Conservation (phyloP, 108 stramenopile genomes). For the Cylindrotheca fusiformis region DNA sequence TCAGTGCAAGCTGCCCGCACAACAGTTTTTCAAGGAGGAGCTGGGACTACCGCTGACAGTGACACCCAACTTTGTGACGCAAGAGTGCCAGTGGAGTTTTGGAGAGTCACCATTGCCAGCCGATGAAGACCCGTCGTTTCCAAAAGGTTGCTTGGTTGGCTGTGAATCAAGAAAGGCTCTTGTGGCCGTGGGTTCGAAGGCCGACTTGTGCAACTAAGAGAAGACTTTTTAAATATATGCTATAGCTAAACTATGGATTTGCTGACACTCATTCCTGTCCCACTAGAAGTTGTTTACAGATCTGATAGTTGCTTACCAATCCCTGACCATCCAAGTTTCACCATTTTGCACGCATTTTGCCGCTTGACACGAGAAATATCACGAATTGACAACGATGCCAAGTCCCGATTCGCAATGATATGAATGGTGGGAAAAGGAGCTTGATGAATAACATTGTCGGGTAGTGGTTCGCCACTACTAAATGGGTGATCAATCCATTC, state of each 20-base stretch:
- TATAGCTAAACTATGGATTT: too few relatives aligned
- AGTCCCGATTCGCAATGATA: conserved; percentile 43
- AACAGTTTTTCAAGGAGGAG: conserved; percentile 82
- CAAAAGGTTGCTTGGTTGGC: conserved; percentile 77
- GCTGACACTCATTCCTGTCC: too few relatives aligned
- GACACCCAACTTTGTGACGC: conserved; percentile 85
- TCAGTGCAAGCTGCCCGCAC: conserved; percentile 86
- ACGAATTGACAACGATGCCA: conserved; percentile 33
- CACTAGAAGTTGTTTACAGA: too few relatives aligned
- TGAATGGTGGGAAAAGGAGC: conserved; percentile 50
- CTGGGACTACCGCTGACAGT: conserved; percentile 80
- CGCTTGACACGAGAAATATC: conserved; percentile 49
- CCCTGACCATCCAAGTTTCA: neutral
- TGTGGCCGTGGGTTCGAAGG: conserved; percentile 34
- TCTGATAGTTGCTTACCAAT: too few relatives aligned
- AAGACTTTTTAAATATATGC: neutral
- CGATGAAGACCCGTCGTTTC: conserved; percentile 67
- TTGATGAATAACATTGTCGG: conserved; percentile 56
- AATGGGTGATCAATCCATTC: conserved; percentile 28
- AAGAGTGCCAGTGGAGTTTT: conserved; percentile 92
- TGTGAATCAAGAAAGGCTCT: conserved; percentile 69
- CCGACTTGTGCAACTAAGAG: conserved; percentile 35
- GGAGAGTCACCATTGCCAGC: conserved; percentile 69
- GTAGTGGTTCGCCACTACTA: conserved; percentile 18
- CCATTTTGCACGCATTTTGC: conserved; percentile 27